Evolutionary conservation across 2,329 filamentous ascomycete species (phyloP).

Genomic region (Calonectria hawksworthii): DNA sequence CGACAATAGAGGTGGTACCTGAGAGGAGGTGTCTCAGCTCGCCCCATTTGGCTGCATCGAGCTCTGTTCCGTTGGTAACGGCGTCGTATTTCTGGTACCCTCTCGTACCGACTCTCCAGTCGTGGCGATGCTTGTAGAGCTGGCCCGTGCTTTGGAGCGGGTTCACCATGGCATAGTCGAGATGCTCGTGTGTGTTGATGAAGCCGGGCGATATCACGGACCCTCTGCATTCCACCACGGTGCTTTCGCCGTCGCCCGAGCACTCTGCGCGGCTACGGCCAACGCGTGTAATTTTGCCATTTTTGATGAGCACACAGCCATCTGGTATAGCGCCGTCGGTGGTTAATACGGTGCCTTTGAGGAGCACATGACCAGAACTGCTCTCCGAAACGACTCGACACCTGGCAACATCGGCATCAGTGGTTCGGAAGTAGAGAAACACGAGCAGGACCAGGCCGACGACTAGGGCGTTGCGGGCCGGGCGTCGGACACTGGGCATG

Average conservation of each 20-base stretch:
- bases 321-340: background rate
- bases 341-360: constrained; percentile 14
- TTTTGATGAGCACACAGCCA: background rate
- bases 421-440: background rate
- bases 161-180: constrained; percentile 16
- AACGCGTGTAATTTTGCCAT: background rate
- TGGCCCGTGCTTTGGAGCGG: background rate
- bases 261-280: background rate
- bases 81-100: background rate
- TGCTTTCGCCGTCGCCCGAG: background rate
- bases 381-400: background rate
- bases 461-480: background rate
- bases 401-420: background rate
- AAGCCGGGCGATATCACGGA: constrained; percentile 27
- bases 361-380: background rate
- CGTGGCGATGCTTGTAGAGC: constrained; percentile 15
- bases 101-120: constrained; percentile 19
- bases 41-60: constrained; percentile 16
- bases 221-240: background rate
- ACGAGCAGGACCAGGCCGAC: background rate
- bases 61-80: background rate
- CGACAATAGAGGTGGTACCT: constrained; percentile 20
- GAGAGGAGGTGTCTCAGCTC: constrained; percentile 23
- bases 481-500: background rate
- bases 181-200: constrained; percentile 25